Conservation (phyloP, 2,329 filamentous ascomycete species). For the Epichloe uncinata region DNA sequence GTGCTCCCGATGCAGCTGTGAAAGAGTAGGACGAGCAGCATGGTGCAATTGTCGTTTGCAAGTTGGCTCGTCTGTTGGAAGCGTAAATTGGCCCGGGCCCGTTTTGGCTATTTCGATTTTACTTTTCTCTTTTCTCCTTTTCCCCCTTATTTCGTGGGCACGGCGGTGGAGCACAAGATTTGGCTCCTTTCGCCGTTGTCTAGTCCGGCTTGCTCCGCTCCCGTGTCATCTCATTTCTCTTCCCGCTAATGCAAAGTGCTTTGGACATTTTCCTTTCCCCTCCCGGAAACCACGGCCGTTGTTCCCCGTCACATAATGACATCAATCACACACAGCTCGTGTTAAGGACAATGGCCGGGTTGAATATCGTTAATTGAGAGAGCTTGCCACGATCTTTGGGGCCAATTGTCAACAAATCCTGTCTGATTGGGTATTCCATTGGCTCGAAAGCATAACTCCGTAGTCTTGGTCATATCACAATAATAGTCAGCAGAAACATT, state of each 20-base stretch:
- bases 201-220: slow-evolving; percentile 1
- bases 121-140: background rate
- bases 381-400: background rate
- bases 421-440: background rate
- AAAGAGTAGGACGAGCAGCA: too few relatives aligned
- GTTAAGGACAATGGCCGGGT: background rate
- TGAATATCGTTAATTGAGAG: background rate
- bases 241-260: background rate
- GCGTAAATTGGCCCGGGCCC: background rate
- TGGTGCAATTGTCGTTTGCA: background rate
- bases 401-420: background rate
- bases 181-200: background rate
- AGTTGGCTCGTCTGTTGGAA: background rate
- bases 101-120: background rate
- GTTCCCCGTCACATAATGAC: background rate
- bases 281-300: background rate
- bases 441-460: background rate
- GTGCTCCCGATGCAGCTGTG: background rate
- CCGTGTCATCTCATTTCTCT: slow-evolving; percentile 1
- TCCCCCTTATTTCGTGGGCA: too few relatives aligned
- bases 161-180: background rate
- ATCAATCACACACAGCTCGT: background rate
- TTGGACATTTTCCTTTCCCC: background rate
- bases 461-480: background rate
- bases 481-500: background rate